Conservation (phyloP, 2,329 filamentous ascomycete species). For the Colletotrichum nymphaeae region DNA sequence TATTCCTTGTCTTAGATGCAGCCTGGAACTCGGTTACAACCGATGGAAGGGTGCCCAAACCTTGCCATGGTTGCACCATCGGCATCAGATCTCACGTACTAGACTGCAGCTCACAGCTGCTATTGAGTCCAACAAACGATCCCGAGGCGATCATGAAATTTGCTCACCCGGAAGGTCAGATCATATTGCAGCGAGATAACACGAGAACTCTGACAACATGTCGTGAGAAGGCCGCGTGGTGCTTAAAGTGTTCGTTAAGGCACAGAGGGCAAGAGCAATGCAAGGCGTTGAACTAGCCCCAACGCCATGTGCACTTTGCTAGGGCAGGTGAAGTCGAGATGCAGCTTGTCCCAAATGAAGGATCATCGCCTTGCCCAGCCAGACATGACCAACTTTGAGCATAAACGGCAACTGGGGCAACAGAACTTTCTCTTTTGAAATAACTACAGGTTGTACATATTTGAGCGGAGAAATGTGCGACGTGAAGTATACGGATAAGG, state of each 20-base stretch:
- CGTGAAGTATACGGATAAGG: not conserved
- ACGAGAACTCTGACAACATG: not conserved
- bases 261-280: too few species aligned
- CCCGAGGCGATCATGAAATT: not conserved
- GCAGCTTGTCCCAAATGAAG: not conserved
- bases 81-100: not conserved
- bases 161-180: not conserved
- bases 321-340: not conserved
- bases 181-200: not conserved
- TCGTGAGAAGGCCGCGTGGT: not conserved
- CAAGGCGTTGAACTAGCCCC: too few species aligned
- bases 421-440: not conserved
- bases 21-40: slow-evolving; percentile 17
- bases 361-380: not conserved
- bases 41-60: not conserved
- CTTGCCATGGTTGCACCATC: not conserved
- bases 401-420: not conserved
- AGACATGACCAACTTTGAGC: not conserved
- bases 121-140: not conserved
- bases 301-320: not conserved
- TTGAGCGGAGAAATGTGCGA: not conserved
- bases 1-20: slow-evolving; percentile 2
- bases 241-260: not conserved
- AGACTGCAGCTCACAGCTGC: not conserved
- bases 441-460: not conserved